phyloP scores from a whole-genome alignment of 1,284 basidiomycete genomes.

The Rhizoctonia solani region DNA sequence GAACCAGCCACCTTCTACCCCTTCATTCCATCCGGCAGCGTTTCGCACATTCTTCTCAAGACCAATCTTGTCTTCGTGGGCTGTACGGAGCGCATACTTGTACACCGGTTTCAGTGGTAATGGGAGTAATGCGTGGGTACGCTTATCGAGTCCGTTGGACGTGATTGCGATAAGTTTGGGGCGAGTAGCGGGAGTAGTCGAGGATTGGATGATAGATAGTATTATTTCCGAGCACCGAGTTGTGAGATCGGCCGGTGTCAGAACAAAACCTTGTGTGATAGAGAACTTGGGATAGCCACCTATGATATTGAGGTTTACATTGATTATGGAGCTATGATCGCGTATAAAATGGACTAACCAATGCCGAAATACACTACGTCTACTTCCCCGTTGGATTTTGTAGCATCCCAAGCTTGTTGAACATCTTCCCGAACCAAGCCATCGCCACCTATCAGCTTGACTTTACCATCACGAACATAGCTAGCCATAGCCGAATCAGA shows the following conservation, averaged over 20 bases:
- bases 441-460: constrained; percentile 56
- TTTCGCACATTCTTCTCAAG: constrained; percentile 55
- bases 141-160: constrained; percentile 55
- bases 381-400: constrained; percentile 45
- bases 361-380: constrained; percentile 58
- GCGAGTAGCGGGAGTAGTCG: constrained; percentile 41
- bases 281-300: constrained; percentile 52
- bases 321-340: not conserved
- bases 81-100: constrained; percentile 47
- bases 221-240: constrained; percentile 56
- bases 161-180: constrained; percentile 59
- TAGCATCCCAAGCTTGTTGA: constrained; percentile 51
- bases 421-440: constrained; percentile 54
- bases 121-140: constrained; percentile 54
- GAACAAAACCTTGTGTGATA: constrained; percentile 51
- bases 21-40: constrained; percentile 54
- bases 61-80: constrained; percentile 63
- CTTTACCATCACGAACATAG: constrained; percentile 52
- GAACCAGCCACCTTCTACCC: constrained; percentile 45
- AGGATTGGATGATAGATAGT: constrained; percentile 52
- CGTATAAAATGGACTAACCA: constrained; percentile 47
- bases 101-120: constrained; percentile 55
- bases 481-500: constrained; percentile 51
- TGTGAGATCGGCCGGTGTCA: constrained; percentile 55
- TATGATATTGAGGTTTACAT: constrained; percentile 39